Conservation (phyloP, 2,329 filamentous ascomycete genomes). For the Zymoseptoria ardabiliae region DNA sequence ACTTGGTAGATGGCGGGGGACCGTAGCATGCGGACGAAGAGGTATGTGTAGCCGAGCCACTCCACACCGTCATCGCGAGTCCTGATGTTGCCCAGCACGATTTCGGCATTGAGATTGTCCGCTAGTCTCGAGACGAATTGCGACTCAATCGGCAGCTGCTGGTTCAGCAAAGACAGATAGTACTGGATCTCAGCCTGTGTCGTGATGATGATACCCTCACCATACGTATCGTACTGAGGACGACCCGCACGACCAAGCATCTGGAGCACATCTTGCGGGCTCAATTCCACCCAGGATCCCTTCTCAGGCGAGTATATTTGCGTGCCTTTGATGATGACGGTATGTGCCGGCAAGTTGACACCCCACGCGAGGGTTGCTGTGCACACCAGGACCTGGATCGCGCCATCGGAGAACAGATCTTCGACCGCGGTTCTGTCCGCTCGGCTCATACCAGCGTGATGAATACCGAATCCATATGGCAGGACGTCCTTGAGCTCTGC, state of each 20-base stretch:
- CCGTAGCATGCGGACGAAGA: conserved; percentile 95
- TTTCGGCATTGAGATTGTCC: conserved; percentile 92
- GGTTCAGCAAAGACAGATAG: conserved; percentile 91
- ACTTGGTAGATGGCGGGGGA: conserved; percentile 94
- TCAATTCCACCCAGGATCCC: conserved; percentile 96
- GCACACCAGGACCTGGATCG: conserved; percentile 90
- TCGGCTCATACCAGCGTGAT: conserved; percentile 94
- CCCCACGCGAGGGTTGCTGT: conserved; percentile 98
- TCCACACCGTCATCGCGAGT: conserved; percentile 94
- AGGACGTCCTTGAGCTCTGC: conserved; percentile 85
- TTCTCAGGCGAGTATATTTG: conserved; percentile 98
- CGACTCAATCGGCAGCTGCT: conserved; percentile 94
- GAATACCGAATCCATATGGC: conserved; percentile 95
- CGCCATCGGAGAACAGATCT: conserved; percentile 83
- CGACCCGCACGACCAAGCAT: conserved; percentile 97
- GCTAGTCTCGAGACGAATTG: conserved; percentile 89
- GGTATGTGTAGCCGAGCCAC: conserved; percentile 96
- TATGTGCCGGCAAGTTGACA: conserved; percentile 95
- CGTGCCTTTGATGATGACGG: conserved; percentile 97
- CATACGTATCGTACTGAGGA: conserved; percentile 94
- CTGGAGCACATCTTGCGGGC: conserved; percentile 93
- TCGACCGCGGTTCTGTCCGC: conserved; percentile 93
- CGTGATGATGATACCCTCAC: conserved; percentile 97
- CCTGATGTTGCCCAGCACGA: conserved; percentile 88
- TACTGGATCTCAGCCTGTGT: conserved; percentile 93